phyloP scores from a whole-genome alignment of 441 rosid genomes.

The Eruca vesicaria region DNA sequence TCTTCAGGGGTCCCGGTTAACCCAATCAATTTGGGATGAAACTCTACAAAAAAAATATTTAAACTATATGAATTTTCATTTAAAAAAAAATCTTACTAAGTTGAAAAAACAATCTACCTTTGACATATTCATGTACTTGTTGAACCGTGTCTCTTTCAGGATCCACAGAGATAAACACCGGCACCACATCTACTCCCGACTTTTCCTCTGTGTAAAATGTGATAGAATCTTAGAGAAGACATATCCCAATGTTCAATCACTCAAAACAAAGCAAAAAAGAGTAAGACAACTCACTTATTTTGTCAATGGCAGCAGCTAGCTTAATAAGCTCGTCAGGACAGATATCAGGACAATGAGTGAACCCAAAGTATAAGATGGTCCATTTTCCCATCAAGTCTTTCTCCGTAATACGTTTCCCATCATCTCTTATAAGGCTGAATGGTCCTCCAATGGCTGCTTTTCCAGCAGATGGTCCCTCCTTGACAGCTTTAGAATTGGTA shows the following conservation, averaged over 20 bases:
- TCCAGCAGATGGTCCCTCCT: conserved; percentile 91
- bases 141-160: conserved; percentile 94
- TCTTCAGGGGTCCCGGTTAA: conserved; percentile 83
- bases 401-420: conserved; percentile 78
- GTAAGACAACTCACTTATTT: conserved; percentile 63
- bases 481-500: conserved; percentile 65
- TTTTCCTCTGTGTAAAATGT: conserved; percentile 61
- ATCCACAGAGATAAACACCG: conserved; percentile 88
- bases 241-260: not conserved
- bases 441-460: conserved; percentile 97
- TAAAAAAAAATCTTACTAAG: not conserved
- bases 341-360: conserved; percentile 98
- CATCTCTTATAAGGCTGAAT: conserved; percentile 76
- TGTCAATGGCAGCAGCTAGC: conserved; percentile 79
- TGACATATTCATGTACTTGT: conserved; percentile 87
- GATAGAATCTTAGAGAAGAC: not conserved
- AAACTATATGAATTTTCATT: conserved; percentile 10
- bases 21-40: conserved; percentile 83
- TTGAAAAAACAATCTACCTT: too few relatives aligned
- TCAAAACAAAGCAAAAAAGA: not conserved
- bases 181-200: conserved; percentile 67
- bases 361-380: conserved; percentile 88
- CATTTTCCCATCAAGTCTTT: conserved; percentile 84
- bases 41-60: conserved; percentile 50
- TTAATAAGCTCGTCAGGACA: conserved; percentile 93